Conservation (phyloP, 2,329 filamentous ascomycete genomes). For the Botrytis porri region DNA sequence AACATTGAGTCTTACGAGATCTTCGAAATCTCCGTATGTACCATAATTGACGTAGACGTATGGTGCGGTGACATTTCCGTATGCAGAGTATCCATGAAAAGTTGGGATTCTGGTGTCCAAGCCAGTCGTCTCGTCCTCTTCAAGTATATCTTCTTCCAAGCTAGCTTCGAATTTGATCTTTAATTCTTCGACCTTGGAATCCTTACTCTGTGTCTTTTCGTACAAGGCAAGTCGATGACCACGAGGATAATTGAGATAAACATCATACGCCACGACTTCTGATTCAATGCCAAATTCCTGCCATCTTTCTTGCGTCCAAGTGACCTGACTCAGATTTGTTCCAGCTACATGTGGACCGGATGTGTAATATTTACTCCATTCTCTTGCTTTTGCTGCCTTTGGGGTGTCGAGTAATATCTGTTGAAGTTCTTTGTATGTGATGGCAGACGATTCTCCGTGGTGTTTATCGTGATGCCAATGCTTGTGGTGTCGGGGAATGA, state of each 20-base stretch:
- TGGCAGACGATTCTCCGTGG: constrained; percentile 21
- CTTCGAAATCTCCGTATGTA: constrained; percentile 80
- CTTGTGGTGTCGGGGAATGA: constrained; percentile 38
- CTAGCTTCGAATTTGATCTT: constrained; percentile 76
- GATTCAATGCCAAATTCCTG: constrained; percentile 66
- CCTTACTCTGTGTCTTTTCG: constrained; percentile 44
- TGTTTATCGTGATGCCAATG: constrained; percentile 38
- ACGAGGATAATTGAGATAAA: constrained; percentile 74
- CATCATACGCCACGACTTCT: constrained; percentile 67
- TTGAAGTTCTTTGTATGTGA: constrained; percentile 52
- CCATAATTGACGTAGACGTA: constrained; percentile 93
- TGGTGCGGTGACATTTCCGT: constrained; percentile 81
- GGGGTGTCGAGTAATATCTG: constrained; percentile 58
- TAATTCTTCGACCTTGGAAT: constrained; percentile 47
- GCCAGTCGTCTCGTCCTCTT: constrained; percentile 77
- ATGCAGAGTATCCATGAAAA: constrained; percentile 94
- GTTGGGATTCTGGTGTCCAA: constrained; percentile 73
- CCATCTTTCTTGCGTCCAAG: constrained; percentile 73
- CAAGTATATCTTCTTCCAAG: constrained; percentile 78
- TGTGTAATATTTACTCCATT: constrained; percentile 79
- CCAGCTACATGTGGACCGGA: constrained; percentile 73
- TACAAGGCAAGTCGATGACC: constrained; percentile 68
- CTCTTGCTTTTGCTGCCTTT: constrained; percentile 53
- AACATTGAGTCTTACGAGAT: constrained; percentile 71
- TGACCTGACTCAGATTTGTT: constrained; percentile 69